Evolutionary conservation across 2,329 filamentous ascomycete genomes (phyloP), one percentile per base, ranked within the genome.

Genomic region (Cucurbitaria berberidis): DNA sequence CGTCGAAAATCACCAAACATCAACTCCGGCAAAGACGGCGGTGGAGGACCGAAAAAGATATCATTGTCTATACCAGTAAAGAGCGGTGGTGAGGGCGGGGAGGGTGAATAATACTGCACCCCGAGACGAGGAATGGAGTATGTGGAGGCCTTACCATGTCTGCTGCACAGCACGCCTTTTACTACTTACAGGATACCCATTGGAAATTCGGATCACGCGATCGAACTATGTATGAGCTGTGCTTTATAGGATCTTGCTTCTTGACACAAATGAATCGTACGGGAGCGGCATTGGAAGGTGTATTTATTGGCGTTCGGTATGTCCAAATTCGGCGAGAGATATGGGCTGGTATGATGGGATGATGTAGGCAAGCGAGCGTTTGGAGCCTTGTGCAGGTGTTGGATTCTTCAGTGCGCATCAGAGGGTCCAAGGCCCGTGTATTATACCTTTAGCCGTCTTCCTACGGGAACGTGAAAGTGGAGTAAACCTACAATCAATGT

Each of bases 1-100:
- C 72, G 77, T 41, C 70, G 78, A 38, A 80, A 78, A 57, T 77
- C 74, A 16, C 77, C 75, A 2, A 69, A 62, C 22, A 62, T 81
- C 46, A 77, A 73, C 47, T 71, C 74, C 2, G 74, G 73, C 36
- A 80, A 80, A 58, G 79, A 80, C 42, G 62, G 66, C 21, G 69
- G 72, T 10, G 67, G 68, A 3, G 63, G 58, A 6, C 68, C 74
- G n/a, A 76, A 77, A 60, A 77, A 76, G 62, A 77, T 77, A 46
- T 69, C 73, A 7, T 68, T 77, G 13, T 70, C 70, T 2, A 66
- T 77, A 19, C 73, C 73, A n/a, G 61, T 77, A 16, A 77, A 77
- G 57, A 75, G 69, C 27, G 65, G 66, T 19, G 67, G 66, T 8
- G 67, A 70, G 49, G 66, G 64, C 38, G 66, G 66, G 26, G 66